phyloP scores from a whole-genome alignment of 345 rosid genomes.

The Eutrema heterophyllum region DNA sequence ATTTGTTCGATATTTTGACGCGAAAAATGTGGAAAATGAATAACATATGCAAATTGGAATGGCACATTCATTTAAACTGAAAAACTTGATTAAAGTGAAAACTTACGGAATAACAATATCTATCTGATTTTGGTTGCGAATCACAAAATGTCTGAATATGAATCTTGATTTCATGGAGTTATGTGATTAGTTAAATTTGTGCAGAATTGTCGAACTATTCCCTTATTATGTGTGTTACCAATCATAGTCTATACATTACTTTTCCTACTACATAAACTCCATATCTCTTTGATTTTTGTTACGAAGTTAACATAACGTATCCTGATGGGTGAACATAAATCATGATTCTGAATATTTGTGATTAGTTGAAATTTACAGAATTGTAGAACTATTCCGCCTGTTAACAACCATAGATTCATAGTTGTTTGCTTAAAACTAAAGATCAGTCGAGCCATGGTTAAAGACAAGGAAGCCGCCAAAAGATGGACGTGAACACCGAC shows the following conservation, averaged over 20 bases:
- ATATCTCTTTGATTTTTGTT: neutral
- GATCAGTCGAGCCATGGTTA: constrained; percentile 72
- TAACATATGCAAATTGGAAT: neutral
- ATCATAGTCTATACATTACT: too few species aligned
- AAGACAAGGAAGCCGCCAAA: constrained; percentile 37
- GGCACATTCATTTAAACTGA: neutral
- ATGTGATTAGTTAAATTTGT: neutral
- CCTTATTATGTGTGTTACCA: too few species aligned
- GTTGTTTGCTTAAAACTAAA: neutral
- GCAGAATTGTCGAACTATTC: neutral
- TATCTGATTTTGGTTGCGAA: neutral
- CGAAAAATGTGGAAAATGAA: neutral
- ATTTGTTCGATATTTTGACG: neutral
- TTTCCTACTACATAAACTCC: too few species aligned
- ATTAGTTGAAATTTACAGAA: too few species aligned
- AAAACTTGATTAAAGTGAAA: neutral
- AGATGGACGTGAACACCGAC: constrained; percentile 49
- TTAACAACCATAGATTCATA: neutral
- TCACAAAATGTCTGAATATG: neutral
- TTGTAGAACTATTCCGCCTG: too few species aligned
- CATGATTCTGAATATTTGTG: neutral
- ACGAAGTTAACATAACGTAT: neutral
- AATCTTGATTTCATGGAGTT: too few species aligned
- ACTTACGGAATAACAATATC: neutral
- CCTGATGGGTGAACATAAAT: neutral